A percentile compares a stretch with the other conserved stretches of the same genome.
Conservation (phyloP, 257 asterid genomes). For the Solanum tarapatanum region DNA sequence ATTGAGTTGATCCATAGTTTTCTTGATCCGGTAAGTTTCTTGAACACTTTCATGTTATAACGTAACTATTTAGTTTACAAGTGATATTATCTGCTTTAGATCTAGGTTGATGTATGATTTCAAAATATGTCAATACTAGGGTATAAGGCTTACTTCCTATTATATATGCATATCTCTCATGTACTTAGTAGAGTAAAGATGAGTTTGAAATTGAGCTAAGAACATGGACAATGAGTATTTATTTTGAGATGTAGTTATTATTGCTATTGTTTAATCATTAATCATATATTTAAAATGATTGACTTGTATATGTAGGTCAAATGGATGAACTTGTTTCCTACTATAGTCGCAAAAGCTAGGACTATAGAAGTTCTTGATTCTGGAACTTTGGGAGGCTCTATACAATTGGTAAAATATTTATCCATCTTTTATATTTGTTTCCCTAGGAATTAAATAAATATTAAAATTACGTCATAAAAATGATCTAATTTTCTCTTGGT, state of each 20-base stretch:
- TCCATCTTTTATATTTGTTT: not conserved
- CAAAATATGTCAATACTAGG: not conserved
- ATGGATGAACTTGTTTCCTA: constrained; percentile 55
- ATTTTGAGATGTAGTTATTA: not conserved
- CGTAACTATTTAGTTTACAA: not conserved
- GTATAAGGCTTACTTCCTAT: not conserved
- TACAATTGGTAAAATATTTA: constrained; percentile 5
- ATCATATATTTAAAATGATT: not conserved
- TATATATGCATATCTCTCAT: not conserved
- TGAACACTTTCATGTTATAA: not conserved
- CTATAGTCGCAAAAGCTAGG: constrained; percentile 38
- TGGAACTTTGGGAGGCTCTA: constrained; percentile 30
- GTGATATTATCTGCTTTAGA: not conserved
- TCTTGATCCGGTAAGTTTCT: constrained; percentile 35
- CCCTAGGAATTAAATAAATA: not conserved
- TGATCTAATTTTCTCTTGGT: not conserved
- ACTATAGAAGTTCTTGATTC: constrained; percentile 37
- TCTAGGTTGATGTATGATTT: not conserved
- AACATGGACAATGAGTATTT: not conserved
- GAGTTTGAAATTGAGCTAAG: not conserved
- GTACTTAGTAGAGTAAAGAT: not conserved
- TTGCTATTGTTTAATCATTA: not conserved
- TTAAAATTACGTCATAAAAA: not conserved
- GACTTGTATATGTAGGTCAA: constrained; percentile 26
- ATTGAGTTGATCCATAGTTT: constrained; percentile 40